These are phyloP conservation scores for Xylaria polymorpha DNA, from an alignment of 2,329 filamentous ascomycete species.

Conservation along the genomic window DNA sequence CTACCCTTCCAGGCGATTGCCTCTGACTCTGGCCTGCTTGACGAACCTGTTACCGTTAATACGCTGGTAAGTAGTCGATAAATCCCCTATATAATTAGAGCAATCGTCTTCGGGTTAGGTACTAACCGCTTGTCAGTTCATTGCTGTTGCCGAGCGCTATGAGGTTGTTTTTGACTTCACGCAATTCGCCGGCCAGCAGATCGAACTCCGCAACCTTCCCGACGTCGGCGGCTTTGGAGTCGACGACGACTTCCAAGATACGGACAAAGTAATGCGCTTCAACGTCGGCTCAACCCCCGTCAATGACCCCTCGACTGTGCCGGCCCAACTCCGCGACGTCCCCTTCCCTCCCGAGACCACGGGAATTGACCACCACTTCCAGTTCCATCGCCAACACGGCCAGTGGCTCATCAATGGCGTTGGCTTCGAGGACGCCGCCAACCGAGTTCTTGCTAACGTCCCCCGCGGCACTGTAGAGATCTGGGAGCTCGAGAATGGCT, in stretches of 20 bases:
- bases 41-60: constrained; percentile 53
- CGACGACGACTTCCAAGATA: constrained; percentile 63
- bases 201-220: constrained; percentile 53
- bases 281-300: constrained; percentile 56
- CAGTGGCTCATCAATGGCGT: constrained; percentile 65
- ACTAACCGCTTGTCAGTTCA: constrained; percentile 41
- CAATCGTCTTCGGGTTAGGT: constrained; percentile 50
- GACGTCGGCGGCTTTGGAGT: constrained; percentile 53
- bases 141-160: constrained; percentile 68
- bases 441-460: constrained; percentile 62
- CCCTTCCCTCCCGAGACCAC: constrained; percentile 53
- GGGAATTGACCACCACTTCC: constrained; percentile 58
- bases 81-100: neutral
- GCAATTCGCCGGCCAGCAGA: constrained; percentile 59
- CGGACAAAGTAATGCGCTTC: constrained; percentile 65
- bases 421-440: constrained; percentile 58
- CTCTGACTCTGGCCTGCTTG: constrained; percentile 65
- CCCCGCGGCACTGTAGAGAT: constrained; percentile 60
- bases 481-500: constrained; percentile 63
- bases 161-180: constrained; percentile 69
- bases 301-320: constrained; percentile 53
- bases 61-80: constrained; percentile 23
- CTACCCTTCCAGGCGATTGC: constrained; percentile 65
- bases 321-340: constrained; percentile 52
- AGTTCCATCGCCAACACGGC: constrained; percentile 57